A percentile compares a stretch with the other conserved stretches of the same genome.
phyloP scores from a whole-genome alignment of 2,329 filamentous ascomycete species.

The Sporothrix curviconia region DNA sequence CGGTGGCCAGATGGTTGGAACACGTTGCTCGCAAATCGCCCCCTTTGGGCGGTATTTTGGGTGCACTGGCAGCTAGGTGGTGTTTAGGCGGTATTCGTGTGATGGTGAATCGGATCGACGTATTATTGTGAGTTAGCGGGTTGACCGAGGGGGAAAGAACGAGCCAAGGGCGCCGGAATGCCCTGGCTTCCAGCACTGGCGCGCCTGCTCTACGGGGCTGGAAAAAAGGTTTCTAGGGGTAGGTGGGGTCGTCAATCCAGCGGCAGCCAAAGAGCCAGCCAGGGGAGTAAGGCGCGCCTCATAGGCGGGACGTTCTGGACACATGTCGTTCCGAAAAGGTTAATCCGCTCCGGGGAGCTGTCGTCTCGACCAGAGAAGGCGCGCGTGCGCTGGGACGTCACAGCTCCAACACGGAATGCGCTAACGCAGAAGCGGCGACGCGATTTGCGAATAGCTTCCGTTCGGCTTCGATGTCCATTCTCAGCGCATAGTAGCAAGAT shows the following conservation, averaged over 20 bases:
- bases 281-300: slow-evolving; percentile 4
- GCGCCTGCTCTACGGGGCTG: background rate
- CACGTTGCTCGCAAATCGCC: slow-evolving; percentile 13
- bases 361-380: background rate
- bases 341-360: slow-evolving; percentile 22
- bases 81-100: no score
- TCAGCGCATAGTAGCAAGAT: background rate
- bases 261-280: no score
- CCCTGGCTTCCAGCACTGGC: slow-evolving; percentile 1
- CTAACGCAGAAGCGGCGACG: slow-evolving; percentile 14
- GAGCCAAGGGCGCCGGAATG: background rate
- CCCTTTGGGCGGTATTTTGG: background rate
- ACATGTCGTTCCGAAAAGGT: slow-evolving; percentile 29
- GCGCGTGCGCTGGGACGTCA: slow-evolving; percentile 3
- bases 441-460: slow-evolving; percentile 13
- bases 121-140: no score
- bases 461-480: background rate
- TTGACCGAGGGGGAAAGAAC: background rate
- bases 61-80: background rate
- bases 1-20: slow-evolving; percentile 11
- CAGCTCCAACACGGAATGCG: slow-evolving; percentile 9
- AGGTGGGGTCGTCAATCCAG: slow-evolving; percentile 8
- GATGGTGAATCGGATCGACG: no score
- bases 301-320: slow-evolving; percentile 20
- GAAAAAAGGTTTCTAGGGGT: background rate